These are phyloP conservation scores for Cercospora sp. DNA, from an alignment of 2,329 filamentous ascomycete genomes.

Conservation along the genomic window DNA sequence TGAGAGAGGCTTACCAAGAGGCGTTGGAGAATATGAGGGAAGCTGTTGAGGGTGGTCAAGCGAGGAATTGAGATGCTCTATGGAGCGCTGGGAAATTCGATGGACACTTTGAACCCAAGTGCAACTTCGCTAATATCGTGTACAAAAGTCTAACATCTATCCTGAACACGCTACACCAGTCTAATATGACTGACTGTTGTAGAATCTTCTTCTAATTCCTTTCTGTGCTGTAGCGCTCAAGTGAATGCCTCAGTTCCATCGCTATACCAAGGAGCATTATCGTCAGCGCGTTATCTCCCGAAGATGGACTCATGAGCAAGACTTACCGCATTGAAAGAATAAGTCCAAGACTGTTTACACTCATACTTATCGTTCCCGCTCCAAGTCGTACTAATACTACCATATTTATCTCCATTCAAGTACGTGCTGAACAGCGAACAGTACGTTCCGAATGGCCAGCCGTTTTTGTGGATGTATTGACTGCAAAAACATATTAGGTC, in stretches of 20 bases:
- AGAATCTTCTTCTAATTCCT: not conserved
- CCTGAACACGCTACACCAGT: too few relatives aligned
- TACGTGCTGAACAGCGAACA: constrained; percentile 30
- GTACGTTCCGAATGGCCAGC: constrained; percentile 30
- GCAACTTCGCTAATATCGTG: not conserved
- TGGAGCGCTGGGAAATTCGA: too few relatives aligned
- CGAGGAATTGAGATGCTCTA: not conserved
- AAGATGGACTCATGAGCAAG: too few relatives aligned
- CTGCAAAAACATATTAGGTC: not conserved
- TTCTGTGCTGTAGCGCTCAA: not conserved
- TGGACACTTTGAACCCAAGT: not conserved
- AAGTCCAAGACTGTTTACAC: constrained; percentile 31
- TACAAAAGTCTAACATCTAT: too few relatives aligned
- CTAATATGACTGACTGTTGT: not conserved
- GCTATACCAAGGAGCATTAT: not conserved
- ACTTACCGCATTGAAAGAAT: constrained; percentile 8
- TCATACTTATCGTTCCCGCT: constrained; percentile 27
- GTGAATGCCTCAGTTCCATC: not conserved
- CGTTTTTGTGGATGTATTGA: constrained; percentile 31
- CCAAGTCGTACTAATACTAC: constrained; percentile 22
- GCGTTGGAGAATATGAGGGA: constrained; percentile 64
- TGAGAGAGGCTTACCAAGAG: constrained; percentile 47
- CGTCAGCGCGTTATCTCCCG: not conserved
- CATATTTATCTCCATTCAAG: constrained; percentile 21
- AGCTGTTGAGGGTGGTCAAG: constrained; percentile 50